Conservation (phyloP, 306 rosid genomes). For the Abrus precatorius region DNA sequence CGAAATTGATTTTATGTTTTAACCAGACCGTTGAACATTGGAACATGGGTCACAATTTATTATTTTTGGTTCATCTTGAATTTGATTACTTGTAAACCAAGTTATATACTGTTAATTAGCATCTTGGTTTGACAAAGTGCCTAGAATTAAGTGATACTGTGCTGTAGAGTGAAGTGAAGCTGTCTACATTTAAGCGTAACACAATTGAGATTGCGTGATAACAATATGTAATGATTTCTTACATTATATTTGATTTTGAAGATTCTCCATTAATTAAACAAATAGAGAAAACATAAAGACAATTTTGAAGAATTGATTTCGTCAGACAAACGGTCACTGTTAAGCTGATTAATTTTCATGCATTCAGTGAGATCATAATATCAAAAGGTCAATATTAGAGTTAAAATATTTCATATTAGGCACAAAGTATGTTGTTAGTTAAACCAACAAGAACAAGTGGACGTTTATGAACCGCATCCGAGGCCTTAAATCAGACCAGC, state of each 20-base stretch:
- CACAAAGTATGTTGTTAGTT: neutral
- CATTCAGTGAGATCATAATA: neutral
- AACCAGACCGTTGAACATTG: too few species aligned
- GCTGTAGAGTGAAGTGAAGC: slow-evolving; percentile 26
- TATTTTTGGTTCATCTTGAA: neutral
- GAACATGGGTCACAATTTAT: too few species aligned
- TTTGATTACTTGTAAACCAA: slow-evolving; percentile 16
- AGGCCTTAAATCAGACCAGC: neutral
- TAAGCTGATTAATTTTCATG: slow-evolving; percentile 6
- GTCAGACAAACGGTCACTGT: neutral
- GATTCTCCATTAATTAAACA: slow-evolving; percentile 11
- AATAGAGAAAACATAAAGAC: neutral
- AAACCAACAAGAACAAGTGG: slow-evolving; percentile 20
- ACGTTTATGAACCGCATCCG: slow-evolving; percentile 8
- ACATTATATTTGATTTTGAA: neutral
- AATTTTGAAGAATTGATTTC: neutral
- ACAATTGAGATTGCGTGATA: slow-evolving; percentile 16
- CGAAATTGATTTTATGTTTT: too few species aligned
- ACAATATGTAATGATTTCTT: neutral
- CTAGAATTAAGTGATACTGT: slow-evolving; percentile 20
- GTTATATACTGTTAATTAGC: slow-evolving; percentile 6
- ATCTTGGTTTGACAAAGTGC: slow-evolving; percentile 11
- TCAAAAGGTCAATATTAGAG: neutral
- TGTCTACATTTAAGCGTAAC: neutral
- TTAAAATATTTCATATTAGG: neutral